Conservation (phyloP, 2,329 filamentous ascomycete genomes). For the Fusarium abutilonis region DNA sequence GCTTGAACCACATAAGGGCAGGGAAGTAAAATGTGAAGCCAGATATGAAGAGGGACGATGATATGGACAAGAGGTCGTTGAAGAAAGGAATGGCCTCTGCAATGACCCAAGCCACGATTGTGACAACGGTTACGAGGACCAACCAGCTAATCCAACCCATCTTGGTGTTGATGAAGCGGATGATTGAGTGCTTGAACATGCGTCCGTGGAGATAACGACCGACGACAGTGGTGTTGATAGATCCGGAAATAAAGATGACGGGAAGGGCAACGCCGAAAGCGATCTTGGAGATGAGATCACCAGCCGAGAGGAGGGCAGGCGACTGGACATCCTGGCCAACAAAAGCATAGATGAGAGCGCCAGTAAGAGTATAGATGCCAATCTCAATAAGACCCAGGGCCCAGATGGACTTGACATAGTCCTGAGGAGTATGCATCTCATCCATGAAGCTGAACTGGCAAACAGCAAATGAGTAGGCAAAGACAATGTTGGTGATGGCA, state of each 20-base stretch:
- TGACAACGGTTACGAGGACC: slow-evolving; percentile 65
- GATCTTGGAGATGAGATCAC: slow-evolving; percentile 67
- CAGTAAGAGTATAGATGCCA: slow-evolving; percentile 72
- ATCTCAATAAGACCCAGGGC: slow-evolving; percentile 71
- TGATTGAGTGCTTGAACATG: slow-evolving; percentile 55
- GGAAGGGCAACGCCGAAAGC: slow-evolving; percentile 76
- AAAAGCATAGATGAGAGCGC: slow-evolving; percentile 74
- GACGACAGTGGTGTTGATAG: slow-evolving; percentile 68
- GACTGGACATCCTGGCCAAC: slow-evolving; percentile 70
- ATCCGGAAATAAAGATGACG: slow-evolving; percentile 78
- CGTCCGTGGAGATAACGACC: slow-evolving; percentile 59
- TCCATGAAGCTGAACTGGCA: slow-evolving; percentile 65
- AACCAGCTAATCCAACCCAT: slow-evolving; percentile 67
- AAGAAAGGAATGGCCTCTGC: slow-evolving; percentile 80
- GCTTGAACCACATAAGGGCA: slow-evolving; percentile 57
- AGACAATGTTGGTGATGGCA: slow-evolving; percentile 73
- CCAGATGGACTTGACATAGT: slow-evolving; percentile 65
- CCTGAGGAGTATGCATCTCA: slow-evolving; percentile 61
- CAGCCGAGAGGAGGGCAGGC: slow-evolving; percentile 74
- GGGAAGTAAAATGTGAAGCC: slow-evolving; percentile 56
- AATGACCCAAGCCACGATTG: slow-evolving; percentile 74
- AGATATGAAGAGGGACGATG: slow-evolving; percentile 61
- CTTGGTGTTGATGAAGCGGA: slow-evolving; percentile 59
- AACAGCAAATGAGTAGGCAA: slow-evolving; percentile 70
- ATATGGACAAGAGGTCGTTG: slow-evolving; percentile 69